Percentiles rank a stretch among this genome's conserved stretches.
These are phyloP conservation scores for Crithidia acanthocephali DNA, from an alignment of 208 protist genomes.

Conservation along the genomic window DNA sequence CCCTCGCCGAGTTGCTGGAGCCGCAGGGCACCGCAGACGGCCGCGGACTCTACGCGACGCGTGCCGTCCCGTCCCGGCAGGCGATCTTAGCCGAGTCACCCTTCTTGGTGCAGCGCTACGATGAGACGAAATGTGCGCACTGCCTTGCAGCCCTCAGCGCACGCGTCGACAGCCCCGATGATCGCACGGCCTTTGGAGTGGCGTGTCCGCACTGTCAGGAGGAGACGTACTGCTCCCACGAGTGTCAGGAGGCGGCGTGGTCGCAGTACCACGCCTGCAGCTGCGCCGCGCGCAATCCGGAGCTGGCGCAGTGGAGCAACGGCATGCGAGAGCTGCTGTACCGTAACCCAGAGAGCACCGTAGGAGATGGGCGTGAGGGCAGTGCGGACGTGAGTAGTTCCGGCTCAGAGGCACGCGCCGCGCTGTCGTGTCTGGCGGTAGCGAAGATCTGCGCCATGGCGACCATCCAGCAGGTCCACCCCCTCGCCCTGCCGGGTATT, in stretches of 20 bases:
- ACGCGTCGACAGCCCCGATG: neutral
- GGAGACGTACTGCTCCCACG: slow-evolving; percentile 76
- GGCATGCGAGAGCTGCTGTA: slow-evolving; percentile 58
- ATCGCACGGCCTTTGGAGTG: slow-evolving; percentile 27
- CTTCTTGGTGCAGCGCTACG: slow-evolving; percentile 60
- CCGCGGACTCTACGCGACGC: slow-evolving; percentile 71
- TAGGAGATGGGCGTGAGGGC: neutral
- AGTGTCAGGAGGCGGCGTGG: slow-evolving; percentile 78
- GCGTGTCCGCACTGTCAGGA: slow-evolving; percentile 51
- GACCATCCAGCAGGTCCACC: slow-evolving; percentile 75
- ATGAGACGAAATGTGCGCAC: slow-evolving; percentile 67
- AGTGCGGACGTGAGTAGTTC: slow-evolving; percentile 13
- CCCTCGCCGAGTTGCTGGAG: slow-evolving; percentile 62
- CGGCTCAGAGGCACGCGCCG: slow-evolving; percentile 53
- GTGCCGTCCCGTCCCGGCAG: slow-evolving; percentile 43
- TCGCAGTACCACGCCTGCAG: slow-evolving; percentile 73
- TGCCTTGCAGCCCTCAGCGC: slow-evolving; percentile 53
- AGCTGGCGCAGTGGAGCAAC: slow-evolving; percentile 53
- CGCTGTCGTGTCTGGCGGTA: slow-evolving; percentile 75
- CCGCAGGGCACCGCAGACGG: slow-evolving; percentile 63
- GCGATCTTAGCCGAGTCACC: slow-evolving; percentile 65
- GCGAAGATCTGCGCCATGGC: slow-evolving; percentile 83
- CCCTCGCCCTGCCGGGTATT: slow-evolving; percentile 63
- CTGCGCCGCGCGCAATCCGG: slow-evolving; percentile 64
- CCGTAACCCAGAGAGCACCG: neutral